Percentiles rank a stretch among this genome's conserved stretches.
phyloP scores from a whole-genome alignment of 2,329 filamentous ascomycete genomes.

The Mollisiaceae sp. region DNA sequence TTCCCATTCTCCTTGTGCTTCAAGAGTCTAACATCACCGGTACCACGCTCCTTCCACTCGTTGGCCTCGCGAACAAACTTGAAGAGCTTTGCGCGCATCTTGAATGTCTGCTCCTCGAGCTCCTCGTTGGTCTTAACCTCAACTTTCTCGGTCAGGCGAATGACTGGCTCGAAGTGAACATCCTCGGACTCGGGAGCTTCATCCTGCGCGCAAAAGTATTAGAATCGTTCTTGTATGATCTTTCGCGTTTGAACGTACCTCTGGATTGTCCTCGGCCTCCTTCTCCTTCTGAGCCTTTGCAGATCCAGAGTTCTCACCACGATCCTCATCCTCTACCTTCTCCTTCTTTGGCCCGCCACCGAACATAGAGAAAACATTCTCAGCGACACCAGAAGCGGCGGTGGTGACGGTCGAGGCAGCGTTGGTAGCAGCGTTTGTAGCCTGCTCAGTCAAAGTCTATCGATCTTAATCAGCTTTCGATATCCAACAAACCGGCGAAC shows the following conservation, averaged over 20 bases:
- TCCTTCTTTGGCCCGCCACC: slow-evolving; percentile 97
- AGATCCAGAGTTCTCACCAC: slow-evolving; percentile 86
- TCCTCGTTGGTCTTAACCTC: slow-evolving; percentile 99
- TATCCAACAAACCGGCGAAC: background rate
- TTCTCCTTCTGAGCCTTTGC: slow-evolving; percentile 76
- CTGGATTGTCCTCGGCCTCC: slow-evolving; percentile 45
- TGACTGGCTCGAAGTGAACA: slow-evolving; percentile 96
- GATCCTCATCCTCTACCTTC: slow-evolving; percentile 83
- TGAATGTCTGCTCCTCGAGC: slow-evolving; percentile 95
- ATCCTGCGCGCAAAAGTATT: slow-evolving; percentile 52
- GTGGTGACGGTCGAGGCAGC: slow-evolving; percentile 48
- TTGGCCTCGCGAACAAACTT: slow-evolving; percentile 90
- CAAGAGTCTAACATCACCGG: slow-evolving; percentile 91
- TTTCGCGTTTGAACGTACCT: slow-evolving; percentile 33
- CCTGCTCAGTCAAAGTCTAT: slow-evolving; percentile 42
- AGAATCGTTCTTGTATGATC: slow-evolving; percentile 19
- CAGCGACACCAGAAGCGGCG: slow-evolving; percentile 50
- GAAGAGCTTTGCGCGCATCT: slow-evolving; percentile 99
- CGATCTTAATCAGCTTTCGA: slow-evolving; percentile 24
- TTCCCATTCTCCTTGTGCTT: slow-evolving; percentile 99
- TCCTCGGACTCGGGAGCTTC: slow-evolving; percentile 87
- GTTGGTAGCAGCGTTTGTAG: slow-evolving; percentile 45
- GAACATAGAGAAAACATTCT: slow-evolving; percentile 95
- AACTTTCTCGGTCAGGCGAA: slow-evolving; percentile 94
- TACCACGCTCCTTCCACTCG: slow-evolving; percentile 99